Conservation (phyloP, 768 basidiomycete genomes). For the Inosperma sp. region DNA sequence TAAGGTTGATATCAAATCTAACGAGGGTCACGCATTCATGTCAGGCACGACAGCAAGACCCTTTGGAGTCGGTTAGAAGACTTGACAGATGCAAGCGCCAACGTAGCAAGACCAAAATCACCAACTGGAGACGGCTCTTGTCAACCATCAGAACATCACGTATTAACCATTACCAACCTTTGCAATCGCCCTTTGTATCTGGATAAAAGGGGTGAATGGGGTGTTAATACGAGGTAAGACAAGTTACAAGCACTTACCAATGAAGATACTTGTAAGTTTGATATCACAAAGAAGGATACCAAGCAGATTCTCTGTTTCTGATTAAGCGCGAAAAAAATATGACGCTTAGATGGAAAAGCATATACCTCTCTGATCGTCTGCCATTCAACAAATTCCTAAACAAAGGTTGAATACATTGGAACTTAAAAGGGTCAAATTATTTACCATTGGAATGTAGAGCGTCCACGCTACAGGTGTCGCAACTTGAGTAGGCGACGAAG, state of each 20-base stretch:
- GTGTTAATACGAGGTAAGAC: neutral
- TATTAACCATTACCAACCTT: constrained; percentile 40
- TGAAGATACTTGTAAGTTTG: constrained; percentile 91
- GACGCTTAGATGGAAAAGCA: too few relatives aligned
- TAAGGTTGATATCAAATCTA: too few relatives aligned
- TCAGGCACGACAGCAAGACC: constrained; percentile 51
- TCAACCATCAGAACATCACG: neutral
- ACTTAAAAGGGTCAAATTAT: constrained; percentile 8
- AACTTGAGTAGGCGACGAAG: constrained; percentile 16
- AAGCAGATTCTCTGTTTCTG: constrained; percentile 69
- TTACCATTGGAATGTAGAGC: constrained; percentile 92
- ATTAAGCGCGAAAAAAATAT: too few relatives aligned
- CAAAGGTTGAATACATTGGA: neutral
- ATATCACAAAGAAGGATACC: constrained; percentile 90
- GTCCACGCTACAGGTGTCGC: constrained; percentile 46
- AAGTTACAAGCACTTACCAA: constrained; percentile 54
- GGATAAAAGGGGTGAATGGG: constrained; percentile 3
- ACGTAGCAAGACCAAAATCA: constrained; percentile 90
- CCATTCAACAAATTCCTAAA: constrained; percentile 82
- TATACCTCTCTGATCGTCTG: constrained; percentile 85
- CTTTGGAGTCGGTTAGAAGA: constrained; percentile 59
- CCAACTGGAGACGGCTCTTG: constrained; percentile 51
- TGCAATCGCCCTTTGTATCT: constrained; percentile 83
- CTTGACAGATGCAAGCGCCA: constrained; percentile 73
- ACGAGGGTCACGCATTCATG: too few relatives aligned